Evolutionary conservation across 148 eudicot genomes (phyloP).

Genomic region (Salicornia ramosissima): DNA sequence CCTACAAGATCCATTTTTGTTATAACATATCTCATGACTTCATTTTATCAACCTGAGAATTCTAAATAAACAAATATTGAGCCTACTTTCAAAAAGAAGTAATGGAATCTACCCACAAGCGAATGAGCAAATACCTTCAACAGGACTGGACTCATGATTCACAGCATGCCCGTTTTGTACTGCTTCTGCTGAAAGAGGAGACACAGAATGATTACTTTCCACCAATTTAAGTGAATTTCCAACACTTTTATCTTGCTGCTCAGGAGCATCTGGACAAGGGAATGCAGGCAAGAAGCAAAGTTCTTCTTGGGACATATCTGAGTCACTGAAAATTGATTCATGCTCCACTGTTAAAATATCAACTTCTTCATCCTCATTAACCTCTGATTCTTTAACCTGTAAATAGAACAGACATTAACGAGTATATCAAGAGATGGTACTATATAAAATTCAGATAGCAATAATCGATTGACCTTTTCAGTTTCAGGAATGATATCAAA

Average conservation of each 20-base stretch:
- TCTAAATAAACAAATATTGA: neutral
- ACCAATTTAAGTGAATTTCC: slow-evolving; percentile 48
- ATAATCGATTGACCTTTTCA: slow-evolving; percentile 51
- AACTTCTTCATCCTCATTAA: slow-evolving; percentile 78
- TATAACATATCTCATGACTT: neutral
- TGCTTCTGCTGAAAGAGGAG: slow-evolving; percentile 68
- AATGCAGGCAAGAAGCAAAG: slow-evolving; percentile 70
- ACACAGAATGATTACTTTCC: slow-evolving; percentile 54
- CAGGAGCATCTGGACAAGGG: slow-evolving; percentile 67
- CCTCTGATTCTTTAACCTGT: slow-evolving; percentile 75
- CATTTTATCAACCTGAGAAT: neutral
- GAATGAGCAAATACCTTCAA: slow-evolving; percentile 45
- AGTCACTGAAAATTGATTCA: slow-evolving; percentile 79
- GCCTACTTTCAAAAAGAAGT: neutral
- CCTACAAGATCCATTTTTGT: too few relatives aligned
- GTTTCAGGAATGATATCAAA: slow-evolving; percentile 81
- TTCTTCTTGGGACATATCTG: slow-evolving; percentile 82
- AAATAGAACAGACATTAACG: slow-evolving; percentile 1
- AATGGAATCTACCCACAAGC: neutral
- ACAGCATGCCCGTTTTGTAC: slow-evolving; percentile 56
- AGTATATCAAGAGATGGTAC: slow-evolving; percentile 8
- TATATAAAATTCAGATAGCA: neutral
- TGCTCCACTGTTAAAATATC: slow-evolving; percentile 72
- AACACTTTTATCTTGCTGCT: slow-evolving; percentile 47
- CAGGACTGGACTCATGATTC: slow-evolving; percentile 58